Evolutionary conservation across 441 rosid species (phyloP).

Genomic region (Eruca vesicaria): DNA sequence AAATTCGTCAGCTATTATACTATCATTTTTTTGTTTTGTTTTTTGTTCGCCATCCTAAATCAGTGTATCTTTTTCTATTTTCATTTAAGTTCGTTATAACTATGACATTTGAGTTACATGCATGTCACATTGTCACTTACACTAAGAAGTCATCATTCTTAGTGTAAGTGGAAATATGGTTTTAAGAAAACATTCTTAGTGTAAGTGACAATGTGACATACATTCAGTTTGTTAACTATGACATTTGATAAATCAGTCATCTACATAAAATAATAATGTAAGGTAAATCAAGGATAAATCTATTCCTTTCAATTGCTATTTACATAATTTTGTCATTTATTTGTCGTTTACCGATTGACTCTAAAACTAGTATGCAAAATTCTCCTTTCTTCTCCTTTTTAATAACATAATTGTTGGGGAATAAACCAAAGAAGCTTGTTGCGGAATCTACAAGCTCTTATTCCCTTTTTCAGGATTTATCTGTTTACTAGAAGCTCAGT

Average conservation of each 20-base stretch:
- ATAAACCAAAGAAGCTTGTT: no score
- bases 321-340: background rate
- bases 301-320: background rate
- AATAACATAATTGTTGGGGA: no score
- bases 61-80: background rate
- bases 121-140: no score
- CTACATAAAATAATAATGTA: background rate
- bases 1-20: background rate
- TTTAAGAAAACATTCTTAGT: no score
- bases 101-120: background rate
- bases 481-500: no score
- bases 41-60: background rate
- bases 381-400: background rate
- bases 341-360: background rate
- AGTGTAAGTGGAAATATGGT: no score
- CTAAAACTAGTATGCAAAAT: background rate
- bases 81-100: background rate
- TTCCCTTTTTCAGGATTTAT: no score
- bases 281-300: background rate
- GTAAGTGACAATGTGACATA: no score
- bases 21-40: background rate
- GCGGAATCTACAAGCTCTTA: no score
- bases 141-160: no score
- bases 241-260: background rate
- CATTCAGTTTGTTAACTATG: no score